These are phyloP conservation scores for Sanguinoderma infundibulare DNA, from an alignment of 1,284 basidiomycete species.

Conservation along the genomic window DNA sequence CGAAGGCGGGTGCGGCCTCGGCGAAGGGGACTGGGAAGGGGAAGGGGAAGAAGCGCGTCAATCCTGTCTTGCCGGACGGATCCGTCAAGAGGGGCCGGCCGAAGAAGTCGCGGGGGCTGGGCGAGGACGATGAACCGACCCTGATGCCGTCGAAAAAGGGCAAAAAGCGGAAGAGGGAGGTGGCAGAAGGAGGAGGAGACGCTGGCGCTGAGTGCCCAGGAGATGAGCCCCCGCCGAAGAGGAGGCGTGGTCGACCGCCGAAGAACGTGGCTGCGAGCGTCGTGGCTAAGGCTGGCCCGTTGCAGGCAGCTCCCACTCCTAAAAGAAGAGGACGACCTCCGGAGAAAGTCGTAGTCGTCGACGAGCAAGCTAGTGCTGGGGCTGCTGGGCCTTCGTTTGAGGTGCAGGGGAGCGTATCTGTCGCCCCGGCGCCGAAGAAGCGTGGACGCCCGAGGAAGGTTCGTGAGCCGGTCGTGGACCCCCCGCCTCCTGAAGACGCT, in stretches of 20 bases:
- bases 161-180: conserved; percentile 35
- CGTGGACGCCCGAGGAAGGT: conserved; percentile 28
- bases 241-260: conserved; percentile 42
- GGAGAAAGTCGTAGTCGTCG: conserved; percentile 31
- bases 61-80: conserved; percentile 33
- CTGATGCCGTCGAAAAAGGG: conserved; percentile 17
- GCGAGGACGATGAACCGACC: conserved; percentile 10
- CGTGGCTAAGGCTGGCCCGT: not conserved
- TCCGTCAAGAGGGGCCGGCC: conserved; percentile 35
- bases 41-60: conserved; percentile 30
- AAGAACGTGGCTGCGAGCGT: conserved; percentile 26
- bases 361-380: conserved; percentile 18
- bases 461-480: not conserved
- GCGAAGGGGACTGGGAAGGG: conserved; percentile 25
- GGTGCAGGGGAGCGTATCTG: conserved; percentile 5
- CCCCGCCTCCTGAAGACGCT: not conserved
- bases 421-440: conserved; percentile 26
- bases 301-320: not conserved
- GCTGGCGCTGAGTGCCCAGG: conserved; percentile 29
- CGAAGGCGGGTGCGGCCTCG: conserved; percentile 9
- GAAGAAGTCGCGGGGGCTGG: conserved; percentile 21
- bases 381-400: conserved; percentile 5
- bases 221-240: conserved; percentile 36
- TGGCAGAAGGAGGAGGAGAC: conserved; percentile 3
- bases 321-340: conserved; percentile 38